Base-by-base conservation (phyloP, 805 yeast species). In the Ogataea haglerorum region DNA sequence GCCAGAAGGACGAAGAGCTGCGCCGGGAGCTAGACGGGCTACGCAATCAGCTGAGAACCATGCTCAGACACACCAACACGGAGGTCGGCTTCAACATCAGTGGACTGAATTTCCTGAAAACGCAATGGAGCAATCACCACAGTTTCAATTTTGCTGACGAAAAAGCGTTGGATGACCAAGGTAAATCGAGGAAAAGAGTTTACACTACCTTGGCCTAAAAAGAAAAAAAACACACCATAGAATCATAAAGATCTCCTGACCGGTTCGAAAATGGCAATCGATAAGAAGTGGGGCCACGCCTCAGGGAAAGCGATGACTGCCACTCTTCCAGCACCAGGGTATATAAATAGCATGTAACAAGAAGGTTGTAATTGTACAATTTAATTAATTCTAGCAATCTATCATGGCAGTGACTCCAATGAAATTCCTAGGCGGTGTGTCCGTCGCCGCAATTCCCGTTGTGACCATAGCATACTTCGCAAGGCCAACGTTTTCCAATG, bases 11-110 rank as follows among this genome's bases (percentile, higher is more conserved):
- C 54, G 78, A 76, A 35, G 59, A 56, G 13, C 66, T 88, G 56
- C 82, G 84, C 57, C 70, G 72, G 38, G 85, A 81, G 52, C 68
- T 93, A 34, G 72, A 75, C 21, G 68, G 68, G 19, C 84, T 91
- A 32, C 83, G 82, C 54, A 59, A 61, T 7, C 77, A 77, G 49
- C 67, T 93, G 41, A 73, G 95, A 47, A 51, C 41, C 1, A 76
- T 78, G 39, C 67, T 93, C 38, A 64, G 65, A 34, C 52, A 58
- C 3, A 77, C 78, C 15, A 68, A 75, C 12, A 68, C 73, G 33
- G 82, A 76, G 44, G 69, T 93, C 33, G 98, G 97, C 8, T 82
- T 75, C 67, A 93, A 93, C 56, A 69, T 87, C 14, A 90, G 85
- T 46, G 97, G 96, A 4, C 68, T 93, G 60, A 77, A 75, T 51